phyloP scores from a whole-genome alignment of 202 grass and related monocot genomes.

The Zoysia matrella region DNA sequence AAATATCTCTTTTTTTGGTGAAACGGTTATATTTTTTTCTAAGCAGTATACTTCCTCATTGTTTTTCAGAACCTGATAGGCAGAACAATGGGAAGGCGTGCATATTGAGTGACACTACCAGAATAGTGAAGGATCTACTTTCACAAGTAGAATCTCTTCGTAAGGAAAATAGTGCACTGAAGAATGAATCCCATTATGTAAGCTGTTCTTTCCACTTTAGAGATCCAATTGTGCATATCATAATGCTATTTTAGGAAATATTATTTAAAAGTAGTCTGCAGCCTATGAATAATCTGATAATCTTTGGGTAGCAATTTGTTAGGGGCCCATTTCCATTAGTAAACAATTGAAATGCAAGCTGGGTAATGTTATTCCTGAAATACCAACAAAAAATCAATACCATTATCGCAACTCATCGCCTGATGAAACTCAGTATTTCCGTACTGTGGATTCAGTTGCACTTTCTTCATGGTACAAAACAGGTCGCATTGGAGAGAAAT shows the following conservation, averaged over 20 bases:
- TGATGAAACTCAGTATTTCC: not conserved
- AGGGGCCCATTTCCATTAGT: not conserved
- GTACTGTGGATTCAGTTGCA: constrained; percentile 8
- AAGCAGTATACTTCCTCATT: too few species aligned
- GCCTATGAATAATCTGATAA: too few species aligned
- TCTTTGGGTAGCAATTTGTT: too few species aligned
- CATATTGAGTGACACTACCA: too few species aligned
- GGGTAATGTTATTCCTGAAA: constrained; percentile 13
- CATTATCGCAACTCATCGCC: too few species aligned
- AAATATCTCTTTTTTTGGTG: not conserved
- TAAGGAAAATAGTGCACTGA: constrained; percentile 75
- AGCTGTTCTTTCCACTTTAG: constrained; percentile 8
- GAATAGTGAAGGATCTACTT: too few species aligned
- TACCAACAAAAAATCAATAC: not conserved
- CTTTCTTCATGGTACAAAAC: constrained; percentile 35
- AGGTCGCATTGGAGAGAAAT: constrained; percentile 78
- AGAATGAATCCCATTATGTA: constrained; percentile 91
- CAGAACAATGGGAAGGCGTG: too few species aligned
- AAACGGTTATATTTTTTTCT: too few species aligned
- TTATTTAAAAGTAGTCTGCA: too few species aligned
- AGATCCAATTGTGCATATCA: too few species aligned
- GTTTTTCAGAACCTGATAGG: too few species aligned
- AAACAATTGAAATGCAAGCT: not conserved
- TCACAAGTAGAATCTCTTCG: constrained; percentile 72
- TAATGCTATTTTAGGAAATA: too few species aligned